Evolutionary conservation across 192 early-diverging fungal species (phyloP), one percentile per base, ranked within the genome.

Genomic region (Backusella australiensis): DNA sequence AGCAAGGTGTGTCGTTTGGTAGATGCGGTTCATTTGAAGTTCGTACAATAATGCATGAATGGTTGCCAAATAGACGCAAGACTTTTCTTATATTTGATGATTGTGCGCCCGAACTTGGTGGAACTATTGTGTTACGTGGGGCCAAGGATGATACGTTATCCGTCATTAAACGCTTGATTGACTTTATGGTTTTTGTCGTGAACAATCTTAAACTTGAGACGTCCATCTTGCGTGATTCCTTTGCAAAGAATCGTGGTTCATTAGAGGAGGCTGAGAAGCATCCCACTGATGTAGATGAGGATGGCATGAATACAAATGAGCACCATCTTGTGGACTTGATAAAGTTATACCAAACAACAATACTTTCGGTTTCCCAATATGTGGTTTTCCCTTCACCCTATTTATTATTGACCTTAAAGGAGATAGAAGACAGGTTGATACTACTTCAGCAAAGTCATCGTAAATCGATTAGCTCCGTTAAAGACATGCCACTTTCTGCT

Each of bases 51-150:
- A 89, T 95, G 15, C 89, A 99, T 74, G 85, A 88, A 39, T 86
- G 89, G 49, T 89, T 97, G 65, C 94, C 96, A 1, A 93, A 92
- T 68, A 88, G 85, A 66, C 86, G 94, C 59, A 97, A 96, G 73
- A 91, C 94, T 34, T 98, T 94, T 82, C 83, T 99, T 66, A 91
- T 93, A 74, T 92, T 99, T 76, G 93, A 96, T 67, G 94, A 95
- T 2, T 96, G 95, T 81, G 85, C 89, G 14, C 85, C 86, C 39
- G 89, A 91, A 49, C 82, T 94, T 0, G 95, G 96, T 29, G 93
- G 96, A 70, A 97, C 96, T 0, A 86, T 99, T 44, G 91, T 96
- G 11, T 77, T 99, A 59, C 92, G 98, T 15, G 98, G 98, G n/a
- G 96, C 87, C 6, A 85, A 86, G 14, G 73, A 90, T 34, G 84